A percentile compares a stretch with the other conserved stretches of the same genome.
Conservation (phyloP, 305 asterid species). For the Rubia peregrina region DNA sequence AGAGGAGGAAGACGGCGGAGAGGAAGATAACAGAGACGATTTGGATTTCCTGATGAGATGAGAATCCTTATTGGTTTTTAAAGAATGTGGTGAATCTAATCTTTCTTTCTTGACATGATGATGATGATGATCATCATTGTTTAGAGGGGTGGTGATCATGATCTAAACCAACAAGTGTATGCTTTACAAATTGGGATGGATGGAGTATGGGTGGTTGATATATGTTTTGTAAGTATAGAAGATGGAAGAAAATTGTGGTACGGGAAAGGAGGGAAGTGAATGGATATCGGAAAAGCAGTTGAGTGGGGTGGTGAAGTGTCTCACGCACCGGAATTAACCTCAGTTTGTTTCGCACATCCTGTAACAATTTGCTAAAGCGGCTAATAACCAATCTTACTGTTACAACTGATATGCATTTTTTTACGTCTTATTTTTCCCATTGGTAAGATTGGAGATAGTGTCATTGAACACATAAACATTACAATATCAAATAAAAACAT, state of each 20-base stretch:
- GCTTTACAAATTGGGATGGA: too few relatives aligned
- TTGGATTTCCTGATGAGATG: conserved; percentile 26
- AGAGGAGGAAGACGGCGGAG: conserved; percentile 20
- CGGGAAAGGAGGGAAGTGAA: background rate
- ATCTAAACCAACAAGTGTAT: background rate
- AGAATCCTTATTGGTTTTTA: conserved; percentile 28
- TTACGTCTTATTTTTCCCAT: too few relatives aligned
- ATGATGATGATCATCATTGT: conserved; percentile 12
- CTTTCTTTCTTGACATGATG: conserved; percentile 14
- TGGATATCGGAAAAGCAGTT: background rate
- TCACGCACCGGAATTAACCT: background rate
- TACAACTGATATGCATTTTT: too few relatives aligned
- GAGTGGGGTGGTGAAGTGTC: background rate
- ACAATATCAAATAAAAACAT: too few relatives aligned
- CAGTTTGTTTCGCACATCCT: background rate
- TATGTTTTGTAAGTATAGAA: background rate
- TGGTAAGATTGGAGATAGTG: too few relatives aligned
- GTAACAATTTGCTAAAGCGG: background rate
- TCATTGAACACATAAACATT: too few relatives aligned
- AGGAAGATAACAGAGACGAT: conserved; percentile 14
- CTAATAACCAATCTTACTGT: too few relatives aligned
- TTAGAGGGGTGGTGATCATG: conserved; percentile 19
- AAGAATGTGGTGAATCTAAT: conserved; percentile 3
- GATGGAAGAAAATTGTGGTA: background rate
- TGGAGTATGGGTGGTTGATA: background rate